phyloP scores from a whole-genome alignment of 2,329 filamentous ascomycete genomes.

The Fusarium albosuccineum region DNA sequence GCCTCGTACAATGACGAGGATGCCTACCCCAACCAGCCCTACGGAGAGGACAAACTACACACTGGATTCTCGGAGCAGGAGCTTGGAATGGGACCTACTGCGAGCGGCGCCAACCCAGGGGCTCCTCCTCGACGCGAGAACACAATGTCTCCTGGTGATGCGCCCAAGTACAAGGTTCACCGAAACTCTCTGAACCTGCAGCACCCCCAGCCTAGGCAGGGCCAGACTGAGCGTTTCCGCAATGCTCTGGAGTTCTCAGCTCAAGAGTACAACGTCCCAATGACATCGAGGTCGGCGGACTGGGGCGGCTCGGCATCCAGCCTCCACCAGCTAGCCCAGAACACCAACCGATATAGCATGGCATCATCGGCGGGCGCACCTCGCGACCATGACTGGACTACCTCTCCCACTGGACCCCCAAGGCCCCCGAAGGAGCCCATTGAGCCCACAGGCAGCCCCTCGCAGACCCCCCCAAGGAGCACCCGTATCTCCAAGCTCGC shows the following conservation, averaged over 20 bases:
- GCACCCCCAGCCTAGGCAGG: slow-evolving; percentile 82
- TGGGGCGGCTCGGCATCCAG: slow-evolving; percentile 74
- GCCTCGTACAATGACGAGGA: slow-evolving; percentile 73
- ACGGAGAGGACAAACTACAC: slow-evolving; percentile 72
- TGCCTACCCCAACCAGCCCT: slow-evolving; percentile 65
- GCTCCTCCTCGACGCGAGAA: slow-evolving; percentile 56
- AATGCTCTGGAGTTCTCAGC: slow-evolving; percentile 80
- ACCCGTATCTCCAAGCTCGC: slow-evolving; percentile 64
- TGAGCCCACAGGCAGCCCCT: slow-evolving; percentile 57
- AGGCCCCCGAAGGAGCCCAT: slow-evolving; percentile 74
- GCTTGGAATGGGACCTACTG: slow-evolving; percentile 37
- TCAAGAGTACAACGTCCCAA: slow-evolving; percentile 72
- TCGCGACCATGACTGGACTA: slow-evolving; percentile 59
- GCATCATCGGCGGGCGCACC: slow-evolving; percentile 52
- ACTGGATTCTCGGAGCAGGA: slow-evolving; percentile 68
- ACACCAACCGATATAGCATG: slow-evolving; percentile 63
- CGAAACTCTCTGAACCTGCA: slow-evolving; percentile 84
- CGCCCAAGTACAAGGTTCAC: slow-evolving; percentile 86
- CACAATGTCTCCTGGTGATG: slow-evolving; percentile 72
- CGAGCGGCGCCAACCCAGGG: slow-evolving; percentile 41
- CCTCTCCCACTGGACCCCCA: slow-evolving; percentile 63
- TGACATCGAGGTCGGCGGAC: slow-evolving; percentile 71
- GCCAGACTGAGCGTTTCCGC: slow-evolving; percentile 80
- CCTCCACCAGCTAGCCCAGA: slow-evolving; percentile 64
- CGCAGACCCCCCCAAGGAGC: slow-evolving; percentile 61